Base-by-base conservation (phyloP, 163 green algal genomes). In the Chlorella variabilis region DNA sequence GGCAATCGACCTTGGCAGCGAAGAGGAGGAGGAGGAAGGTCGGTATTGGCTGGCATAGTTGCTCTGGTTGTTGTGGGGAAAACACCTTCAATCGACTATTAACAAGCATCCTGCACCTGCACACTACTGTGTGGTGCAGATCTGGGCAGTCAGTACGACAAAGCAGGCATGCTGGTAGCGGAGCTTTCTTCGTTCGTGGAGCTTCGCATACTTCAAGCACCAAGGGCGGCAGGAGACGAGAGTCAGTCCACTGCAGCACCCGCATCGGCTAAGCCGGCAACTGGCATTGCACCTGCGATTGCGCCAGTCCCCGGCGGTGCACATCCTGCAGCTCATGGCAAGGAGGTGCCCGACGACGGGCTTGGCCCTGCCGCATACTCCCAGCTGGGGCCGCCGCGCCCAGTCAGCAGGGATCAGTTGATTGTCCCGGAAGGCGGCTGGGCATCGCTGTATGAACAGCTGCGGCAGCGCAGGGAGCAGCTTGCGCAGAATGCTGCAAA, bases 131-230 rank as follows among this genome's bases (percentile, higher is more conserved):
- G 31, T 2, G 23, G 4, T 58, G 4, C 83, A 87, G 83, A 78
- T 25, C 75, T 58, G 31, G 74, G 74, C 8, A 87, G 48, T 8
- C 56, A 65, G 58, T 90, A 90, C 38, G 74, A 84, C 33, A 84
- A 85, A 23, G 78, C 71, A 0, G 86, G 86, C 7, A 41, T 81
- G 7, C 80, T 90, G 21, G 58, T 63, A 0, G 78, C 75, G 20
- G 49, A 79, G n/a, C 61, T 81, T 18, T 27, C 59, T 15, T 68
- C 66, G 21, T 81, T 90, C 39, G 77, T 83, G 58, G 83, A 90
- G 51, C 58, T 90, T 71, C 80, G 80, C 31, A n/a, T 77, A 42
- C 1, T 82, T 20, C 58, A 7, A 7, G 74, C 39, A 20, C 4
- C 58, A 3, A 2, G 13, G 34, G 9, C 18, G 13, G 34, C 45